These are phyloP conservation scores for Colletotrichum theobromicola DNA, from an alignment of 2,329 filamentous ascomycete genomes.

Conservation along the genomic window DNA sequence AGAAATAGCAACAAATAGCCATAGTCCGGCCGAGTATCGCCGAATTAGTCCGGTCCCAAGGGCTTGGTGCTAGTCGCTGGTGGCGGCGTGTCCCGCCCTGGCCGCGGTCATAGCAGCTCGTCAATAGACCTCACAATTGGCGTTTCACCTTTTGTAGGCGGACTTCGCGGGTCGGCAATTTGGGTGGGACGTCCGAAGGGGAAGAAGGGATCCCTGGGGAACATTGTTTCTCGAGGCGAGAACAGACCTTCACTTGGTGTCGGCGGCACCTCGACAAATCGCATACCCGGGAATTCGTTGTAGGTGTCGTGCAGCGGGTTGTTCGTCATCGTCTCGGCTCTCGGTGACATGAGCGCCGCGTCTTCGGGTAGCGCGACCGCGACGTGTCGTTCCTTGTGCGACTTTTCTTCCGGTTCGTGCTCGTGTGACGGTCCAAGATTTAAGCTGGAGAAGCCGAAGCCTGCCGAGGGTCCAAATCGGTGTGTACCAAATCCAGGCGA, in stretches of 20 bases:
- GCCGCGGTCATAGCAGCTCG: constrained; percentile 66
- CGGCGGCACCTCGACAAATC: constrained; percentile 57
- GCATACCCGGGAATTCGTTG: constrained; percentile 50
- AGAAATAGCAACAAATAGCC: not conserved
- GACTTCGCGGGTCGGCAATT: constrained; percentile 72
- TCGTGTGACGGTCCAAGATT: constrained; percentile 28
- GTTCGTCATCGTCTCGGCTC: constrained; percentile 74
- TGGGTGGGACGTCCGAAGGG: constrained; percentile 57
- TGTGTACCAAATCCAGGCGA: constrained; percentile 49
- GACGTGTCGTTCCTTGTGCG: constrained; percentile 38
- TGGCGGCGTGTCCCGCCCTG: constrained; percentile 6
- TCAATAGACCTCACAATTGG: constrained; percentile 81
- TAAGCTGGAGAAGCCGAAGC: constrained; percentile 49
- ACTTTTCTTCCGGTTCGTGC: constrained; percentile 26
- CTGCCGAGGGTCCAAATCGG: constrained; percentile 41
- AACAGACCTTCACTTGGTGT: constrained; percentile 59
- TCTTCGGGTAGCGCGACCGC: constrained; percentile 44
- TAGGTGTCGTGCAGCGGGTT: constrained; percentile 64
- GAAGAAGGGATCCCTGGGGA: constrained; percentile 58
- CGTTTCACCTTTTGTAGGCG: constrained; percentile 74
- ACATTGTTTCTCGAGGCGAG: constrained; percentile 56
- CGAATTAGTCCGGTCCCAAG: not conserved
- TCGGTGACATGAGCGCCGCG: constrained; percentile 71
- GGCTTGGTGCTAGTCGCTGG: constrained; percentile 3
- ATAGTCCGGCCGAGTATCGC: constrained; percentile 3